Conservation (phyloP, 2,329 filamentous ascomycete genomes). For the Colletotrichum sp. region DNA sequence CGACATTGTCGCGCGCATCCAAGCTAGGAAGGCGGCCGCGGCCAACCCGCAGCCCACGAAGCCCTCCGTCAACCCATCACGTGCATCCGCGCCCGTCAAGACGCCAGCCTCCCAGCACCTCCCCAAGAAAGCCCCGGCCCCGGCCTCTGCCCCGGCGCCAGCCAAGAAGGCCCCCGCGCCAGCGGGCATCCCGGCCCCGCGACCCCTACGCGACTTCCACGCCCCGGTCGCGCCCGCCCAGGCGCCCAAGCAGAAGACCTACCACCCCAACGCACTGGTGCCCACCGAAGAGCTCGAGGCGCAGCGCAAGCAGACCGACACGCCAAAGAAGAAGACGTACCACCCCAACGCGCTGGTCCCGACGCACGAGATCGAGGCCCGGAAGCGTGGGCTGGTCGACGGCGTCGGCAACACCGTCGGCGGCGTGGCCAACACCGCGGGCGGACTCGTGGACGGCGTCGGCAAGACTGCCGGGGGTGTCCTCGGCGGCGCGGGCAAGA, state of each 20-base stretch:
- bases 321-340: slow-evolving; percentile 1
- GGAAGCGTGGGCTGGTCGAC: neutral
- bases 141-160: neutral
- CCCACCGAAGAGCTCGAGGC: slow-evolving; percentile 4
- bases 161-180: neutral
- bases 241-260: slow-evolving; percentile 1
- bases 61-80: neutral
- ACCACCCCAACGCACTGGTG: neutral
- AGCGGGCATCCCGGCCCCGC: neutral
- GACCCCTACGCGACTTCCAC: neutral
- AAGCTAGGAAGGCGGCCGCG: neutral
- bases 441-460: neutral
- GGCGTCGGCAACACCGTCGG: neutral
- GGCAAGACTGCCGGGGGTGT: neutral
- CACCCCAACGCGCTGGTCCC: slow-evolving; percentile 2
- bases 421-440: neutral
- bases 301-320: neutral
- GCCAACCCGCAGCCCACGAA: neutral
- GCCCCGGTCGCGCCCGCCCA: neutral
- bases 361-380: slow-evolving; percentile 7
- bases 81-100: neutral
- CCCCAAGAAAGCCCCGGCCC: neutral
- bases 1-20: slow-evolving; percentile 9
- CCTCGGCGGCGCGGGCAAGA: neutral
- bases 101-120: neutral